Evolutionary conservation across 495 filamentous ascomycete genomes (phyloP).

Genomic region (Talaromyces proteolyticus): DNA sequence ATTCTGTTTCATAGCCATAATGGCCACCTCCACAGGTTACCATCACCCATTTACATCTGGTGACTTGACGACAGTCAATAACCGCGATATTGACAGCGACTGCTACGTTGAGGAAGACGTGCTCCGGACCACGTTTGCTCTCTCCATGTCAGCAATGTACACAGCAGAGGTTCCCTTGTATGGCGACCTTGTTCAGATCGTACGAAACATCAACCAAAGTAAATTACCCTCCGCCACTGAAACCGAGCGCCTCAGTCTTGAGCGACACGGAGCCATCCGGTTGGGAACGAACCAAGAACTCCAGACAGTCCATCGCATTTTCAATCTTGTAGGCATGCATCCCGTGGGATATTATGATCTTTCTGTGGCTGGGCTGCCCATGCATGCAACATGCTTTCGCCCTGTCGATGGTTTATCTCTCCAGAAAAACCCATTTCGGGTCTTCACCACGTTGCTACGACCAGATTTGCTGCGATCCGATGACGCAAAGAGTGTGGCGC

Average conservation of each 20-base stretch:
- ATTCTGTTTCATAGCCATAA: no score
- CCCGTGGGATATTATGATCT: conserved; percentile 42
- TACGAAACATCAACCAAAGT: conserved; percentile 20
- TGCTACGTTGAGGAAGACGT: conserved; percentile 11
- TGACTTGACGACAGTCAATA: no score
- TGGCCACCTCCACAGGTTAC: no score
- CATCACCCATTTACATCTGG: no score
- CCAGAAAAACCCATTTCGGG: conserved; percentile 29
- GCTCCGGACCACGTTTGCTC: conserved; percentile 27
- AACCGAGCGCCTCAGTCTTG: conserved; percentile 22
- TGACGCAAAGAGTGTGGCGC: conserved; percentile 17
- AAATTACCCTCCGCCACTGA: not conserved
- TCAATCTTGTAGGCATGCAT: conserved; percentile 32
- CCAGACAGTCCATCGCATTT: conserved; percentile 29
- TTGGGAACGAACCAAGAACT: conserved; percentile 33
- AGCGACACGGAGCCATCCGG: conserved; percentile 39
- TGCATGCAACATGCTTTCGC: conserved; percentile 39
- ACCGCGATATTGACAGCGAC: no score
- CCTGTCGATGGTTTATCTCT: conserved; percentile 22
- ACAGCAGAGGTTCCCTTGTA: conserved; percentile 34
- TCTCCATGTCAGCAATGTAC: conserved; percentile 35
- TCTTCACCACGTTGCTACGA: conserved; percentile 36
- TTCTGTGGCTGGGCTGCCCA: conserved; percentile 29
- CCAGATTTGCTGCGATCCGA: conserved; percentile 26
- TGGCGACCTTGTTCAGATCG: conserved; percentile 27